A percentile compares a stretch with the other conserved stretches of the same genome.
These are phyloP conservation scores for Phoenix roebelenii DNA, from an alignment of 176 grass and related monocot species.

Conservation along the genomic window DNA sequence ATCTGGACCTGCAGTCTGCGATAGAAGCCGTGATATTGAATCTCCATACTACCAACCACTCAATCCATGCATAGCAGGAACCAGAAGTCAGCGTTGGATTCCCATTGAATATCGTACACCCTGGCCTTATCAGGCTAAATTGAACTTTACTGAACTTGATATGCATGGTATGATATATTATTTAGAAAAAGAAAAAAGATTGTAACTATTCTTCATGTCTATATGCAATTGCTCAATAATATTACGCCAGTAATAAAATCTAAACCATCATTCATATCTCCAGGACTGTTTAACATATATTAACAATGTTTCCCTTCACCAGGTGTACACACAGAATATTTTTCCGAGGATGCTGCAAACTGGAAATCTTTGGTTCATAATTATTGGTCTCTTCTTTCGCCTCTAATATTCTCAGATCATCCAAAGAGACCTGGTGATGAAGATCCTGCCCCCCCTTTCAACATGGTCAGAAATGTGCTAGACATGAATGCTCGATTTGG, in stretches of 20 bases:
- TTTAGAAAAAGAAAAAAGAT: too few species aligned
- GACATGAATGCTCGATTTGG: slow-evolving; percentile 97
- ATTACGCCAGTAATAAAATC: too few species aligned
- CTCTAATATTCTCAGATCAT: slow-evolving; percentile 98
- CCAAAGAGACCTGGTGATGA: slow-evolving; percentile 98
- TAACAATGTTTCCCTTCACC: slow-evolving; percentile 11
- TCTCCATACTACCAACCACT: slow-evolving; percentile 75
- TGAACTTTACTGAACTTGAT: slow-evolving; percentile 80
- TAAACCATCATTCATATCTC: too few species aligned
- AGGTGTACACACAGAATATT: slow-evolving; percentile 67
- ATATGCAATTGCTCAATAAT: too few species aligned
- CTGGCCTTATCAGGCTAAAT: slow-evolving; percentile 71
- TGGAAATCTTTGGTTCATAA: slow-evolving; percentile 73
- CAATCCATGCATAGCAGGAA: slow-evolving; percentile 88
- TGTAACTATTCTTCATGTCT: too few species aligned
- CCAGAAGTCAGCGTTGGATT: slow-evolving; percentile 77
- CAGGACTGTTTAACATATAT: not conserved
- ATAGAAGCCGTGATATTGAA: slow-evolving; percentile 67
- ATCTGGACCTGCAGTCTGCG: slow-evolving; percentile 59
- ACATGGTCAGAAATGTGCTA: slow-evolving; percentile 97
- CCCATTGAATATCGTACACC: slow-evolving; percentile 65
- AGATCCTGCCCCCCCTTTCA: slow-evolving; percentile 90
- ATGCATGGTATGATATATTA: slow-evolving; percentile 45
- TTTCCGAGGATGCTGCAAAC: slow-evolving; percentile 60
- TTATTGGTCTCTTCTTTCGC: slow-evolving; percentile 95